Base-by-base conservation (phyloP, 192 early-diverging fungal genomes). In the Mortierella antarctica region DNA sequence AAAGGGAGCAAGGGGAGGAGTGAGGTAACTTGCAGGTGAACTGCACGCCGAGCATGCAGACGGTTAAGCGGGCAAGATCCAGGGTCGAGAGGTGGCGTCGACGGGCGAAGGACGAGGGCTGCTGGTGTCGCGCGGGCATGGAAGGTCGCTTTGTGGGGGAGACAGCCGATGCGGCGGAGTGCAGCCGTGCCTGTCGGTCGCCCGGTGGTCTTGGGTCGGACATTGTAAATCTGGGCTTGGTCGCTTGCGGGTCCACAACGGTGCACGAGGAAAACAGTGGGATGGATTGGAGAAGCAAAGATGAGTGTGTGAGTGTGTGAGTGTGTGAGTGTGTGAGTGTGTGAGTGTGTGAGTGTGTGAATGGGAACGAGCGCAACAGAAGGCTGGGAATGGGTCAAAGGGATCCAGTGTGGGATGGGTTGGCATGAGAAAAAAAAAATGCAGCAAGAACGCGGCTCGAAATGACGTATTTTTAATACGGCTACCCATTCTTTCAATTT, bases 41-140 rank as follows among this genome's bases (percentile, higher is more conserved):
- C 65, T 92, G 91, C 31, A 92, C 87, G 11, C 91, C 91, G 14
- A 88, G 85, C 84, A 92, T 85, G 59, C 86, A 90, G 5, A 89
- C 57, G 1, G 89, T 91, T 39, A 92, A 17, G 0, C 75, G 75
- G n/a, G 75, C 75, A 45, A 78, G 65, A 31, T 78, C 75, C 4
- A 78, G 1, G 12, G 49, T 66, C 6, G 75, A 78, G 23, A 78
- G 41, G 7, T 20, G 62, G 0, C 31, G 68, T 51, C 61, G 31
- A 31, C 31, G 31, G 31, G 31, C 70, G 46, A 49, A 39, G 42
- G 21, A 61, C 3, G 67, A 70, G 13, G 54, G 62, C 7, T 53
- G 65, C 11, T 61, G 39, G 1, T 44, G 57, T 23, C 17, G 12
- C 45, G 46, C 7, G 14, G 55, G 15, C 47, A 48, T 14, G 7